A percentile compares a stretch with the other conserved stretches of the same genome.
These are phyloP conservation scores for Leucosporidium yakuticum DNA, from an alignment of 768 basidiomycete species.

Conservation along the genomic window DNA sequence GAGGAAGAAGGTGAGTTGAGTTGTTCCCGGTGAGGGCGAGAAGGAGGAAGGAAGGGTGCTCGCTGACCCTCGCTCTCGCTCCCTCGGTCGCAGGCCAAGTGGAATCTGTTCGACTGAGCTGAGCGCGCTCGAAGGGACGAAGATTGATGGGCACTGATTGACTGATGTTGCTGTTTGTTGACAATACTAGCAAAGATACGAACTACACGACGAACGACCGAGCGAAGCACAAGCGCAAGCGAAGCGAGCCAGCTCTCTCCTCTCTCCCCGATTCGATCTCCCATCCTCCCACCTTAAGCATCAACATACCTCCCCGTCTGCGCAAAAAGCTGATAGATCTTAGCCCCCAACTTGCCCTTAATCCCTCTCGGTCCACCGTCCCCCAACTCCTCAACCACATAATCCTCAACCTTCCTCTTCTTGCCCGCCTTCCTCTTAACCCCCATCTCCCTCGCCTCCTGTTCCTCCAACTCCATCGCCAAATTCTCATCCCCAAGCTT, in stretches of 20 bases:
- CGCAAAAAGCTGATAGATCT: conserved; percentile 26
- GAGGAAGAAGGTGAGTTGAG: neutral
- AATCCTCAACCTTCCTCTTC: conserved; percentile 28
- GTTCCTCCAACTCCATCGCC: neutral
- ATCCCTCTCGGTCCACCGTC: conserved; percentile 17
- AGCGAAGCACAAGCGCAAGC: neutral
- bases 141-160: neutral
- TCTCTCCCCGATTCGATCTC: neutral
- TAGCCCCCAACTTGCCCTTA: conserved; percentile 21
- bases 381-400: conserved; percentile 11
- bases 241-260: too few species aligned
- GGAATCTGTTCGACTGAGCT: neutral
- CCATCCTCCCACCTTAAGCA: neutral
- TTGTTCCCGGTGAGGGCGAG: neutral
- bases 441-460: neutral
- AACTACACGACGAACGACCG: neutral
- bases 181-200: neutral
- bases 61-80: neutral
- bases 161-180: neutral
- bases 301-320: conserved; percentile 7
- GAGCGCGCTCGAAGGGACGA: neutral
- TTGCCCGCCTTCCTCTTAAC: conserved; percentile 1
- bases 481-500: conserved; percentile 21
- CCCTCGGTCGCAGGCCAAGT: neutral
- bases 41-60: neutral